A percentile compares a stretch with the other conserved stretches of the same genome.
These are phyloP conservation scores for Hyaloperonospora brassicae DNA, from an alignment of 352 stramenopile genomes.

Conservation along the genomic window DNA sequence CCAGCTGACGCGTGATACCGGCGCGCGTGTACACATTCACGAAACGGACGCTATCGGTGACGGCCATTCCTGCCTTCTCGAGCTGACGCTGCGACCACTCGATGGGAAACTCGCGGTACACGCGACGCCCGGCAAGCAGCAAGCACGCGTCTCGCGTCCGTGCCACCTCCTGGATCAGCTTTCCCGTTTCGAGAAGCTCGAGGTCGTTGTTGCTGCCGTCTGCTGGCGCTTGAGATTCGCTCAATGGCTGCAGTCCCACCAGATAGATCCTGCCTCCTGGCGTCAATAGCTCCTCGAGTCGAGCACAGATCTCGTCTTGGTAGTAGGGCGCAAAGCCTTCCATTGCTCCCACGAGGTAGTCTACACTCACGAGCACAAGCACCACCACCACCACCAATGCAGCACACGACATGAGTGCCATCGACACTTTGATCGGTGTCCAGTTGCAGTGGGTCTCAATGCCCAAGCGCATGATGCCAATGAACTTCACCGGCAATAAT, in stretches of 20 bases:
- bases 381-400: too few relatives aligned
- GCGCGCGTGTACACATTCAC: conserved; percentile 84
- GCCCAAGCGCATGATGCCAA: too few relatives aligned
- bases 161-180: conserved; percentile 57
- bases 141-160: conserved; percentile 85
- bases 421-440: not conserved
- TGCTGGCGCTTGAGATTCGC: conserved; percentile 32
- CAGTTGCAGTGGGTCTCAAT: not conserved
- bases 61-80: conserved; percentile 35
- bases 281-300: conserved; percentile 65
- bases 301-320: conserved; percentile 57
- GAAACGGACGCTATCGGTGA: conserved; percentile 54
- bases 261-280: conserved; percentile 85
- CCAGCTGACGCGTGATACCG: conserved; percentile 83
- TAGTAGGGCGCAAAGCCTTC: conserved; percentile 89
- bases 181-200: conserved; percentile 25
- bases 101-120: conserved; percentile 88
- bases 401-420: not conserved
- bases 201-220: conserved; percentile 10
- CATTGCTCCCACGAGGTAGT: conserved; percentile 90
- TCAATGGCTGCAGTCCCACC: conserved; percentile 82
- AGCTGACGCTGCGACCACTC: conserved; percentile 84
- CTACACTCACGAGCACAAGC: conserved; percentile 9
- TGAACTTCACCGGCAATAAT: conserved; percentile 49
- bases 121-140: conserved; percentile 75